Conservation (phyloP, 139 green algal genomes). For the Ettlia oleoabundans region DNA sequence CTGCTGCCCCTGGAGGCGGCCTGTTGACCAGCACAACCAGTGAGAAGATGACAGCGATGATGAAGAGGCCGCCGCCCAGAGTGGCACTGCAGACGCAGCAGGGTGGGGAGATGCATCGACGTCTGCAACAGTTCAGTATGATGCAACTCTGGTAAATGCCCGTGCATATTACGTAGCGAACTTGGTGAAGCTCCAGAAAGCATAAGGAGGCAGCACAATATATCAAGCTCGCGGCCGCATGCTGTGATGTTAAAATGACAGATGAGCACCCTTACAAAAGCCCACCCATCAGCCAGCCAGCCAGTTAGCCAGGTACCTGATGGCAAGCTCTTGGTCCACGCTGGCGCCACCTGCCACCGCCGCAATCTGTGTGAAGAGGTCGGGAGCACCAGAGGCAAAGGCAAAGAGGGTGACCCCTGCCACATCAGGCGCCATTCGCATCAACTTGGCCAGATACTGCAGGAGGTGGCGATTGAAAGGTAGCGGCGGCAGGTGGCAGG, state of each 20-base stretch:
- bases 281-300: neutral
- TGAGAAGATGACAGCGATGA: slow-evolving; percentile 51
- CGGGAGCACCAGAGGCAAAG: slow-evolving; percentile 56
- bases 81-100: slow-evolving; percentile 10
- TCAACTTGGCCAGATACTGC: slow-evolving; percentile 45
- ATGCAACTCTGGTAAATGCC: neutral
- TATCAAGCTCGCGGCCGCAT: neutral
- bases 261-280: no score
- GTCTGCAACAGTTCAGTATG: no score
- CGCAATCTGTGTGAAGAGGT: slow-evolving; percentile 62
- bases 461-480: neutral
- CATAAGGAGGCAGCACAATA: neutral
- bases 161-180: neutral
- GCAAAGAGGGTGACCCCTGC: slow-evolving; percentile 59
- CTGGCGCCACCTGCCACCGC: slow-evolving; percentile 37
- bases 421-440: slow-evolving; percentile 53
- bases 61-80: slow-evolving; percentile 56
- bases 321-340: slow-evolving; percentile 38
- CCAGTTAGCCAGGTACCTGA: neutral
- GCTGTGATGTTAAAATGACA: no score
- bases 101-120: no score
- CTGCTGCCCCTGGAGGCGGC: neutral
- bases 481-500: neutral
- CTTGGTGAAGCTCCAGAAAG: neutral
- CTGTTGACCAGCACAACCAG: slow-evolving; percentile 40